A percentile compares a stretch with the other conserved stretches of the same genome.
These are phyloP conservation scores for Bolboschoenoplectus hybrid DNA, from an alignment of 202 grass and related monocot species.

Conservation along the genomic window DNA sequence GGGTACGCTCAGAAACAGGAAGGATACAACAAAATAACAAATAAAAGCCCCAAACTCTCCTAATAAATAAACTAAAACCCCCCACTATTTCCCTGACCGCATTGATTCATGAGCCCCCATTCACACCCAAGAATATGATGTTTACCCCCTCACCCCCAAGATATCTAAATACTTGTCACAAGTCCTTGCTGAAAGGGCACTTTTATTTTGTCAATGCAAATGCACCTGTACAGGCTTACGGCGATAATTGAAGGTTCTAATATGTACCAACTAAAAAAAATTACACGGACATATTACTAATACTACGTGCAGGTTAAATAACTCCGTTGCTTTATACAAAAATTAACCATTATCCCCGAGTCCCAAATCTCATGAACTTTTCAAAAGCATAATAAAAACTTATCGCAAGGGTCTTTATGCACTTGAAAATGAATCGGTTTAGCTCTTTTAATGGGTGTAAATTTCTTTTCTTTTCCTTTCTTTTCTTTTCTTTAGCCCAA, in stretches of 20 bases:
- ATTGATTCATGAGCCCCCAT: constrained; percentile 33
- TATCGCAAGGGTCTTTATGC: constrained; percentile 3
- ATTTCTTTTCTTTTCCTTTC: background rate
- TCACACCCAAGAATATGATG: background rate
- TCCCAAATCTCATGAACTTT: background rate
- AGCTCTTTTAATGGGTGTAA: constrained; percentile 28
- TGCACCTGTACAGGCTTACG: too few relatives aligned
- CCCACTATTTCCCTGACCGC: constrained; percentile 28
- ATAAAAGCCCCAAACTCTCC: constrained; percentile 44
- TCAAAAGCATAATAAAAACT: background rate
- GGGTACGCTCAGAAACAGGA: constrained; percentile 50
- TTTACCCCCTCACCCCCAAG: background rate
- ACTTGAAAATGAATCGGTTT: constrained; percentile 36
- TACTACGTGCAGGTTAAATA: too few relatives aligned
- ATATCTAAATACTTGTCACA: background rate
- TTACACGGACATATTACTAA: too few relatives aligned
- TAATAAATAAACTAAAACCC: constrained; percentile 28
- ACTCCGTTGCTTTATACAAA: too few relatives aligned
- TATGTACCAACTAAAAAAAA: too few relatives aligned
- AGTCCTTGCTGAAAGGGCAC: background rate
- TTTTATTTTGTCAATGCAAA: background rate
- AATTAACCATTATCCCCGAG: too few relatives aligned
- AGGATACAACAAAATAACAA: constrained; percentile 47
- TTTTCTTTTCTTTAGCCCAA: constrained; percentile 44
- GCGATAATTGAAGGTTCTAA: too few relatives aligned